These are phyloP conservation scores for Infundibulicybe gibba DNA, from an alignment of 768 basidiomycete genomes.

Conservation along the genomic window DNA sequence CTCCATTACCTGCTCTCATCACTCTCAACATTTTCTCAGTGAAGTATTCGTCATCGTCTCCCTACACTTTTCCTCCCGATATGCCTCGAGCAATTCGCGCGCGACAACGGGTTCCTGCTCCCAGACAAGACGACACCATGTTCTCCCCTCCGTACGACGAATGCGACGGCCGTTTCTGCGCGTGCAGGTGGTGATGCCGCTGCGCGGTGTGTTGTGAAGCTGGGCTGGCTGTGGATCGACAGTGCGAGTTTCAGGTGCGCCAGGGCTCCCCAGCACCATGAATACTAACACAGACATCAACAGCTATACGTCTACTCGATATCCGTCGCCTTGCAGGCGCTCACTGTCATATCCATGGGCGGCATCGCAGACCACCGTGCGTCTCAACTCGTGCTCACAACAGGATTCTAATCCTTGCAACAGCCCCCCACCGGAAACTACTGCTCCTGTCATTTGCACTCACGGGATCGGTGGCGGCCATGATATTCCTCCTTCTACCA, in stretches of 20 bases:
- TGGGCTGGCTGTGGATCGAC: slow-evolving; percentile 86
- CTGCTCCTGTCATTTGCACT: slow-evolving; percentile 75
- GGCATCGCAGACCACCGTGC: slow-evolving; percentile 86
- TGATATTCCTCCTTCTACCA: slow-evolving; percentile 69
- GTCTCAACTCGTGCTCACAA: slow-evolving; percentile 21
- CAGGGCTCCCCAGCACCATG: background rate
- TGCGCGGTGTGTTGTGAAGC: slow-evolving; percentile 72
- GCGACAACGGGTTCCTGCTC: slow-evolving; percentile 79
- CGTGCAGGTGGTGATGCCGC: slow-evolving; percentile 3
- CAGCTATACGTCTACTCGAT: slow-evolving; percentile 87
- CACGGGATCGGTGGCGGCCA: slow-evolving; percentile 65
- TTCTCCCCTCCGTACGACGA: slow-evolving; percentile 18
- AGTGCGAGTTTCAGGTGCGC: slow-evolving; percentile 87
- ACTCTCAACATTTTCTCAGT: slow-evolving; percentile 28
- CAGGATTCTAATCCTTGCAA: slow-evolving; percentile 3
- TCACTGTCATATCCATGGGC: slow-evolving; percentile 95
- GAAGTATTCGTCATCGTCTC: slow-evolving; percentile 83
- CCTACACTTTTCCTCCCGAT: slow-evolving; percentile 78
- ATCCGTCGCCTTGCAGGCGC: slow-evolving; percentile 84
- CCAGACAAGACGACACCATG: slow-evolving; percentile 71
- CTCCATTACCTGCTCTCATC: background rate
- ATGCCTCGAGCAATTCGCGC: slow-evolving; percentile 82
- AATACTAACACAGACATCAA: background rate
- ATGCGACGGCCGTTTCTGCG: slow-evolving; percentile 5
- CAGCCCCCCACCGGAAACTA: slow-evolving; percentile 68